Evolutionary conservation across 2,329 filamentous ascomycete species (phyloP).

Genomic region (Aspergillus sp.): DNA sequence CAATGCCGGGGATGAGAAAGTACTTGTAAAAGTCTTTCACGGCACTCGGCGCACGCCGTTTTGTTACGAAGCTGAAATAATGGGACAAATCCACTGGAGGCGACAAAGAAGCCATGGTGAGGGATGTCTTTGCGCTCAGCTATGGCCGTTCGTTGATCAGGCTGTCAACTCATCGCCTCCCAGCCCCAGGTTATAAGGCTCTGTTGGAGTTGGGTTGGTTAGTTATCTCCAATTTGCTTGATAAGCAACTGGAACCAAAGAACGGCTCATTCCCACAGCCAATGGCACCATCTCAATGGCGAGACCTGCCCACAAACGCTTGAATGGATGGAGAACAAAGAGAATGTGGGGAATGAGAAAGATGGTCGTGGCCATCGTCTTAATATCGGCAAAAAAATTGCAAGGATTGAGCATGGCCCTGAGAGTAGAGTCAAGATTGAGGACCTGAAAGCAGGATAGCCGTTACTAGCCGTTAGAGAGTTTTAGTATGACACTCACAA

Average conservation of each 20-base stretch:
- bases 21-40: conserved; percentile 88
- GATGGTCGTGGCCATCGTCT: neutral
- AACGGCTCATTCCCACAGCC: conserved; percentile 3
- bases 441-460: neutral
- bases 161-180: neutral
- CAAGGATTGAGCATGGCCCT: neutral
- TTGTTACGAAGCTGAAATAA: conserved; percentile 71
- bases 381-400: neutral
- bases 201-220: neutral
- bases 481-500: neutral
- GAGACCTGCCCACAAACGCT: neutral
- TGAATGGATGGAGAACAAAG: neutral
- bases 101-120: conserved; percentile 10
- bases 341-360: neutral
- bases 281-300: neutral
- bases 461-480: neutral
- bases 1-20: conserved; percentile 64
- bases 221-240: conserved; percentile 13
- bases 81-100: conserved; percentile 74
- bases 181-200: neutral
- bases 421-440: neutral
- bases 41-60: conserved; percentile 61
- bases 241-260: conserved; percentile 13
- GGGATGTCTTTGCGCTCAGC: neutral
- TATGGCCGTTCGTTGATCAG: neutral